Base-by-base conservation (phyloP, 805 yeast genomes). In the Saccharomycopsis microspora region DNA sequence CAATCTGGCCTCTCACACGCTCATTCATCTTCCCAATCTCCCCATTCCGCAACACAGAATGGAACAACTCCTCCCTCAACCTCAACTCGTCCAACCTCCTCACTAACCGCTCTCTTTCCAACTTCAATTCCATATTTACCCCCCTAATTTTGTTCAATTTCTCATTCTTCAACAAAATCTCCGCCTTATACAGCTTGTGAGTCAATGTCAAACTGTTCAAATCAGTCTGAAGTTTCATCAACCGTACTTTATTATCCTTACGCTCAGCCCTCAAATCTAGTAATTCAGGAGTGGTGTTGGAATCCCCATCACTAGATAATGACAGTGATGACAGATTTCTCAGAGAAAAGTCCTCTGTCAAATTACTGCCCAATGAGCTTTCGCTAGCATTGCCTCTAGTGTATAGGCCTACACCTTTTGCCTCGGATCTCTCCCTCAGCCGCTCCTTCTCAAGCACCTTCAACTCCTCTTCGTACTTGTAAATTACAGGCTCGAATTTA, bases 401-500 rank as follows among this genome's bases (percentile, higher is more conserved):
- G 28, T 32, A 7, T 5, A 48, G n/a, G 8, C 48, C 44, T 7
- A 29, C 40, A 19, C 48, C 51, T 34, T n/a, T 27, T n/a, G 33
- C 44, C 36, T 42, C 41, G 8, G 9, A 4, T 10, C 33, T 43
- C 45, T 39, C 38, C 7, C 27, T 32, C 10, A 19, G 32, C 32
- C 44, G 43, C 30, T 39, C 54, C 19, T 50, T 48, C 32, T 47
- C 39, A 8, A 50, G 32, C 6, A 40, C n/a, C 30, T 42, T 46
- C n/a, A 50, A 36, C 32, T 50, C 53, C 30, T 50, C 46, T 38
- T 47, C 53, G 33, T 48, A 51, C 27, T 49, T 49, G 30, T 49
- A 46, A 7, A 51, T 41, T 3, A 37, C 28, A n/a, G 52, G 52
- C 31, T 49, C 49, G 19, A 51, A 51, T 42, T 51, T 51, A 9